These are phyloP conservation scores for Aspergillus sparsus DNA, from an alignment of 495 filamentous ascomycete genomes.

Conservation along the genomic window DNA sequence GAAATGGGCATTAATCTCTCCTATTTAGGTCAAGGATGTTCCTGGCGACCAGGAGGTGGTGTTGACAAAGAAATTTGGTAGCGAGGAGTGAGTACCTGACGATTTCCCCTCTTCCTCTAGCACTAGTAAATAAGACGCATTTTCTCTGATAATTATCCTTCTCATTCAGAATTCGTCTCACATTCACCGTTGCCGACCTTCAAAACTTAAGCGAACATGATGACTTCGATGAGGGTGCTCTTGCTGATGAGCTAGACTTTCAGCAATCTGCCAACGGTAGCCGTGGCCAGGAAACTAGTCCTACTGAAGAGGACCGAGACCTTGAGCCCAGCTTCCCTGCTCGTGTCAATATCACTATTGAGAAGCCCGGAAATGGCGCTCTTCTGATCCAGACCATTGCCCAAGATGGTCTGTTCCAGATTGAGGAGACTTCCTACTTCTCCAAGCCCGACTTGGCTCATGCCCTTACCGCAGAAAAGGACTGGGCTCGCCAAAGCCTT, in stretches of 20 bases:
- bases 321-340: slow-evolving; percentile 70
- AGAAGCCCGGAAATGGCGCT: slow-evolving; percentile 79
- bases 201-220: slow-evolving; percentile 67
- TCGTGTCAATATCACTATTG: slow-evolving; percentile 80
- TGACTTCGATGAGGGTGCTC: slow-evolving; percentile 48
- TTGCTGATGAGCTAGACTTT: slow-evolving; percentile 53
- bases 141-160: slow-evolving; percentile 10
- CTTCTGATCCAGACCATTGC: slow-evolving; percentile 84
- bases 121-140: not conserved
- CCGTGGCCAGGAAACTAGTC: slow-evolving; percentile 42
- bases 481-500: slow-evolving; percentile 68
- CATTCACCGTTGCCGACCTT: slow-evolving; percentile 92
- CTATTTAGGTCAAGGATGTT: slow-evolving; percentile 65
- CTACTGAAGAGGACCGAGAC: slow-evolving; percentile 39
- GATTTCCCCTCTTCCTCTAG: not conserved
- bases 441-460: slow-evolving; percentile 68
- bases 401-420: slow-evolving; percentile 81
- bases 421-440: slow-evolving; percentile 92
- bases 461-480: slow-evolving; percentile 63
- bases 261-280: slow-evolving; percentile 55
- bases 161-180: slow-evolving; percentile 72
- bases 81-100: slow-evolving; percentile 70
- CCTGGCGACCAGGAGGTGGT: slow-evolving; percentile 84
- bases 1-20: not conserved
- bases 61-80: slow-evolving; percentile 77